phyloP scores from a whole-genome alignment of 2,329 filamentous ascomycete species.

The Cylindrodendrum hubeiense region DNA sequence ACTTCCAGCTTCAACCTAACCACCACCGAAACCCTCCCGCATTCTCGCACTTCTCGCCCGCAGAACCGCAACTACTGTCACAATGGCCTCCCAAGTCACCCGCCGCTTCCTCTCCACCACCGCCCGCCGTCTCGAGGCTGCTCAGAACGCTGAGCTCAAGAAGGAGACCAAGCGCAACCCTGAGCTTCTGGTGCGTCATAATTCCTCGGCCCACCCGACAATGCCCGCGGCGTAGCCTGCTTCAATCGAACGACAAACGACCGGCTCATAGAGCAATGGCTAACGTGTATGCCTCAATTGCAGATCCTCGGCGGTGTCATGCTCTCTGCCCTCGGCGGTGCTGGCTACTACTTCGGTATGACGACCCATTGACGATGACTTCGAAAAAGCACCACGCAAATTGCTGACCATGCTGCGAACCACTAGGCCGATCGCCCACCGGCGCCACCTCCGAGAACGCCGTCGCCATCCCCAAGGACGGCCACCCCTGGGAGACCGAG shows the following conservation, averaged over 20 bases:
- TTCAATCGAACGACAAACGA: conserved; percentile 3
- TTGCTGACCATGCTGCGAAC: conserved; percentile 37
- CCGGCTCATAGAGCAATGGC: conserved; percentile 20
- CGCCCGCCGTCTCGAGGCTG: conserved; percentile 62
- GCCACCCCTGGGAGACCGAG: conserved; percentile 92
- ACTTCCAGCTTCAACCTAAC: conserved; percentile 41
- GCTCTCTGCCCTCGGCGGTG: conserved; percentile 87
- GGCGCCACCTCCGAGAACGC: conserved; percentile 83
- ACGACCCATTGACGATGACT: conserved; percentile 19
- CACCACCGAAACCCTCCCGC: conserved; percentile 32
- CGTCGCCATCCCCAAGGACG: conserved; percentile 79
- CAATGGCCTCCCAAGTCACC: conserved; percentile 69
- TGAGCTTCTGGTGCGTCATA: conserved; percentile 59
- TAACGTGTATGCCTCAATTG: conserved; percentile 33
- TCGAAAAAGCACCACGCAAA: conserved; percentile 13
- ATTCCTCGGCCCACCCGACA: conserved; percentile 39
- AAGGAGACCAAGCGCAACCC: conserved; percentile 69
- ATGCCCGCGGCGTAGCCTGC: conserved; percentile 9
- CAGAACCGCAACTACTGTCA: conserved; percentile 41
- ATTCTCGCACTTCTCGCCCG: conserved; percentile 33
- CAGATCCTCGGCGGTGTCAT: conserved; percentile 94
- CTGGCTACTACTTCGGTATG: conserved; percentile 89
- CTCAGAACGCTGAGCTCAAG: conserved; percentile 63
- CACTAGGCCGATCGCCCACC: conserved; percentile 83
- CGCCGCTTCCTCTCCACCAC: conserved; percentile 69